Base-by-base conservation (phyloP, 441 rosid genomes). In the Omphalea diandra region DNA sequence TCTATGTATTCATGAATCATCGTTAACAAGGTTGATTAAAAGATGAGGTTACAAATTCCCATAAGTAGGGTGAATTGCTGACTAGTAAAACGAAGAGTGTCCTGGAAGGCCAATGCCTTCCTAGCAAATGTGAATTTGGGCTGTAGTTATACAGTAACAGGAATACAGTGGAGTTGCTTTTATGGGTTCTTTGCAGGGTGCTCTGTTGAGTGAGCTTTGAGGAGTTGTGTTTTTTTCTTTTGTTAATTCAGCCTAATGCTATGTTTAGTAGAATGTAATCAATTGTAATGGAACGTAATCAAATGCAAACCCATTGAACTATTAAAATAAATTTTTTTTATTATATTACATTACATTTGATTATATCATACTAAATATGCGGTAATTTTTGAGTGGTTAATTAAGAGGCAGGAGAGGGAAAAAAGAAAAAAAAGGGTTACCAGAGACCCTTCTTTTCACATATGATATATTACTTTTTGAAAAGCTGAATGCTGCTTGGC, bases 401-500 rank as follows among this genome's bases (percentile, higher is more conserved):
- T n/a, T 35, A 35, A 35, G 43, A n/a, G 44, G 63, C 3, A 38
- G 20, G 11, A 3, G 7, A 18, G 2, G 20, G 43, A 33, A n/a
- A 62, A 4, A 27, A 29, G 20, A 66, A 67, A 40, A 27, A 54
- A 27, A 35, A 44, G 22, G 6, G 50, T 46, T 36, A 27, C 57
- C 41, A 41, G 4, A 14, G 50, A 10, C 12, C 27, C 73, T 58
- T 63, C 76, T 73, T 67, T 70, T 62, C 33, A 70, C 60, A 71
- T 20, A 10, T 24, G n/a, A n/a, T 41, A 10, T 20, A 36, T 18
- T 3, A 54, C 68, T 74, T 72, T 60, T 7, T 17, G 22, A 58
- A 74, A 77, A 58, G 77, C 77, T 57, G 77, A 57, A 56, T 8
- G n/a, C 27, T 43, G 68, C 41, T 50, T 63, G 68, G 57, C 58